phyloP scores from a whole-genome alignment of 805 yeast species.

The Grigorovia jiainica region DNA sequence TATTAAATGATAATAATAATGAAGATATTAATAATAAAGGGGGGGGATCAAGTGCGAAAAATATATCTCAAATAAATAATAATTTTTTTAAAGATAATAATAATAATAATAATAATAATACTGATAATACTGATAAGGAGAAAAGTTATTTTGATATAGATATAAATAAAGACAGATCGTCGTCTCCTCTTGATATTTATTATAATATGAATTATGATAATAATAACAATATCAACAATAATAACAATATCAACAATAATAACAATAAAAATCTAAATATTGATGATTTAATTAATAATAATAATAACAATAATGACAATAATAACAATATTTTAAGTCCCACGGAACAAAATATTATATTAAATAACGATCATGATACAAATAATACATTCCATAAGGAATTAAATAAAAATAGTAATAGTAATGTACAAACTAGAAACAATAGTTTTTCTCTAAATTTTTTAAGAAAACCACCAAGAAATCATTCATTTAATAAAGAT shows the following conservation, averaged over 20 bases:
- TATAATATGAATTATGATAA: too few relatives aligned
- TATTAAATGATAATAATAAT: neutral
- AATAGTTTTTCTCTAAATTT: constrained; percentile 16
- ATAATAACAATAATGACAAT: neutral
- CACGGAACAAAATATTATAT: too few relatives aligned
- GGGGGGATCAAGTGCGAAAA: neutral
- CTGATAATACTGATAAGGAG: too few relatives aligned
- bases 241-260: neutral
- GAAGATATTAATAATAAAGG: neutral
- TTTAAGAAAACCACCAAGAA: constrained; percentile 24
- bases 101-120: neutral
- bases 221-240: neutral
- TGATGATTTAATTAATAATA: neutral
- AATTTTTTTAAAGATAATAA: neutral
- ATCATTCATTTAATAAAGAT: constrained; percentile 11
- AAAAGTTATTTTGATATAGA: too few relatives aligned
- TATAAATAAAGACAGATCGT: too few relatives aligned
- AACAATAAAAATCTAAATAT: neutral
- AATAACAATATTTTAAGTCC: too few relatives aligned
- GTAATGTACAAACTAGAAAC: neutral
- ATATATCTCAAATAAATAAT: neutral
- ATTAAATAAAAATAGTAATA: too few relatives aligned
- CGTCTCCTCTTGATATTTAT: too few relatives aligned
- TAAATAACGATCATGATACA: too few relatives aligned
- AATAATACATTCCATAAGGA: too few relatives aligned